Evolutionary conservation across 2,329 filamentous ascomycete genomes (phyloP), one percentile per base, ranked within the genome.

Genomic region (Colletotrichum agaves): DNA sequence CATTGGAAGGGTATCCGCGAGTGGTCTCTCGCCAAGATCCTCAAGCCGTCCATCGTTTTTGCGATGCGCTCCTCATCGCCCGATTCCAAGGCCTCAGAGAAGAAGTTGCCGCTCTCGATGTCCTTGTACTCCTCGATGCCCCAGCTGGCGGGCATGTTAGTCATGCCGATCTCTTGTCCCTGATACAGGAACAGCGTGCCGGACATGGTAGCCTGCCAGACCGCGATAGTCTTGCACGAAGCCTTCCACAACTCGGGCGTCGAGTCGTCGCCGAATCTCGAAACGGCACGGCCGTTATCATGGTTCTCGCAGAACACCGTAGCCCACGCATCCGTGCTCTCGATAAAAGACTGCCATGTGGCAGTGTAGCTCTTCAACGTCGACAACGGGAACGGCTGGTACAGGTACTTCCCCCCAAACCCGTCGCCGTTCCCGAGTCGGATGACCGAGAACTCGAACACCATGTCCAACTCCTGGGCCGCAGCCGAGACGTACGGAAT

Each of bases 1-100:
- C 91, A 93, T 59, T 90, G 89, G 74, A 93, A 87, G 0, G 90
- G 90, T 2, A 89, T 84, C 0, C 90, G 81, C 2, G 88, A 82
- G 73, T 92, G 86, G 70, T 92, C 90, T 6, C 89, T 81, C 0
- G 84, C 89, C 43, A 91, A 82, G 57, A 85, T 83, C 31, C 86
- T 84, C 7, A 91, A 77, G 0, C 85, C 82, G 1, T 80, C 74
- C 74, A 85, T 84, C 0, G 84, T 88, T 12, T 80, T 79, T 7
- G 76, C 77, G 2, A 85, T 75, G 4, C 74, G 75, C 35, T 79
- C 75, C 4, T 75, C 62, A 13, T 80, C 75, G 0, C 75, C 75
- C 0, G 76, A 78, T n/a, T 76, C 74, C 1, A 78, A 69, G 0
- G 82, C 80, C 12, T 83, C 82, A 0, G 80, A 78, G 66, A 85